phyloP scores from a whole-genome alignment of 495 filamentous ascomycete genomes.

The Filosporella fistucella region DNA sequence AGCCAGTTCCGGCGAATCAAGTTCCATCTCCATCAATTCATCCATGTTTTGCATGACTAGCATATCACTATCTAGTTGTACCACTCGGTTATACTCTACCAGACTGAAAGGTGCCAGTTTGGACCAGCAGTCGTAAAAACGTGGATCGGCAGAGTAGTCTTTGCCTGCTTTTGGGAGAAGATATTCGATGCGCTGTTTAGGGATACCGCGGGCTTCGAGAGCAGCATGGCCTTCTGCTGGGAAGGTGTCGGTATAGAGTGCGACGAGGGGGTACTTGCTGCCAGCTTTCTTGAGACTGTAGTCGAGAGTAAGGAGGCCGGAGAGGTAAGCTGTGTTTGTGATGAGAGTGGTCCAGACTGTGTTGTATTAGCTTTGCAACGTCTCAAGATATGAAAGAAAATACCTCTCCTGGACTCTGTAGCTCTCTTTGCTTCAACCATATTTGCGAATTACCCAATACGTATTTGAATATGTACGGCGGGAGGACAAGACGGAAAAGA shows the following conservation, averaged over 20 bases:
- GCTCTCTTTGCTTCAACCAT: slow-evolving; percentile 12
- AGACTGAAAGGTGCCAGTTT: slow-evolving; percentile 77
- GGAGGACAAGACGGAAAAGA: too few relatives aligned
- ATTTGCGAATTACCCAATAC: too few relatives aligned
- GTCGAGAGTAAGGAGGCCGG: slow-evolving; percentile 68
- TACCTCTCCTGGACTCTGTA: slow-evolving; percentile 18
- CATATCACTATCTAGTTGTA: slow-evolving; percentile 86
- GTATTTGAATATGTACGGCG: too few relatives aligned
- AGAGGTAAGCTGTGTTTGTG: slow-evolving; percentile 69
- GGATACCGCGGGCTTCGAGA: slow-evolving; percentile 58
- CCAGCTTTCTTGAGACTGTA: slow-evolving; percentile 53
- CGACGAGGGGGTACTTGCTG: slow-evolving; percentile 68
- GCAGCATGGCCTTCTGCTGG: slow-evolving; percentile 55
- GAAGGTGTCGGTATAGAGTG: slow-evolving; percentile 70
- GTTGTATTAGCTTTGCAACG: not conserved
- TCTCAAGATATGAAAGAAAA: not conserved
- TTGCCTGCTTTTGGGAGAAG: slow-evolving; percentile 54
- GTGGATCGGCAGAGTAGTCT: slow-evolving; percentile 58
- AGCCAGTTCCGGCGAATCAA: slow-evolving; percentile 48
- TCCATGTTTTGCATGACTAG: slow-evolving; percentile 75
- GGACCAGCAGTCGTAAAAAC: slow-evolving; percentile 82
- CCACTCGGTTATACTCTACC: slow-evolving; percentile 63
- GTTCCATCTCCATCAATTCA: slow-evolving; percentile 71
- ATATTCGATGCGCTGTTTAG: slow-evolving; percentile 55
- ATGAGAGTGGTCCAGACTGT: slow-evolving; percentile 76